Percentiles rank a stretch among this genome's conserved stretches.
phyloP scores from a whole-genome alignment of 164 flowering plant species.

The Brasenia schreberi region DNA sequence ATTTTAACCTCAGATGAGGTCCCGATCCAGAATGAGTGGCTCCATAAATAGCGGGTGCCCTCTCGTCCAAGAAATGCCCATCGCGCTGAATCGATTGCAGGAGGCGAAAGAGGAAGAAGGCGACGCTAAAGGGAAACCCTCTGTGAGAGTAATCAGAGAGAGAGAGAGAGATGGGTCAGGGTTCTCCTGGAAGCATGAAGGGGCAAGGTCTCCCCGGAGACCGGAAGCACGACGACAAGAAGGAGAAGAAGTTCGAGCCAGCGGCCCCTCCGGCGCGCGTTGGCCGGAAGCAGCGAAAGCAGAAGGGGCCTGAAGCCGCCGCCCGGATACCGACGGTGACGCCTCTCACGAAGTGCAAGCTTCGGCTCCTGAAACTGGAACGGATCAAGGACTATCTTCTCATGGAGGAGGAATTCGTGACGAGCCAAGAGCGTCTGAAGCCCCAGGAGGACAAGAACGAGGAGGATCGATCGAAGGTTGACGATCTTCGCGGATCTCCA shows the following conservation, averaged over 20 bases:
- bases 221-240: constrained; percentile 21
- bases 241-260: constrained; percentile 29
- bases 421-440: constrained; percentile 24
- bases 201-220: constrained; percentile 14
- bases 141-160: too few species aligned
- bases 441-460: constrained; percentile 31
- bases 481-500: constrained; percentile 23
- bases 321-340: constrained; percentile 25
- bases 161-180: constrained; percentile 20
- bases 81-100: too few species aligned
- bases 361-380: constrained; percentile 23
- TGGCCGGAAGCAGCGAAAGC: constrained; percentile 32
- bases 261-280: constrained; percentile 30
- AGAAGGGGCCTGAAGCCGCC: constrained; percentile 28
- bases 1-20: too few species aligned
- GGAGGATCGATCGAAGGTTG: constrained; percentile 31
- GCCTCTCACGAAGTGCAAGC: constrained; percentile 25
- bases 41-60: too few species aligned
- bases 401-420: constrained; percentile 34
- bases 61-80: too few species aligned
- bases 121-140: too few species aligned
- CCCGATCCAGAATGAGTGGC: too few species aligned
- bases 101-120: too few species aligned
- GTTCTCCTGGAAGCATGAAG: constrained; percentile 24
- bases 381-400: constrained; percentile 26